Base-by-base conservation (phyloP, 2,329 filamentous ascomycete genomes). In the Cladophialophora exuberans region DNA sequence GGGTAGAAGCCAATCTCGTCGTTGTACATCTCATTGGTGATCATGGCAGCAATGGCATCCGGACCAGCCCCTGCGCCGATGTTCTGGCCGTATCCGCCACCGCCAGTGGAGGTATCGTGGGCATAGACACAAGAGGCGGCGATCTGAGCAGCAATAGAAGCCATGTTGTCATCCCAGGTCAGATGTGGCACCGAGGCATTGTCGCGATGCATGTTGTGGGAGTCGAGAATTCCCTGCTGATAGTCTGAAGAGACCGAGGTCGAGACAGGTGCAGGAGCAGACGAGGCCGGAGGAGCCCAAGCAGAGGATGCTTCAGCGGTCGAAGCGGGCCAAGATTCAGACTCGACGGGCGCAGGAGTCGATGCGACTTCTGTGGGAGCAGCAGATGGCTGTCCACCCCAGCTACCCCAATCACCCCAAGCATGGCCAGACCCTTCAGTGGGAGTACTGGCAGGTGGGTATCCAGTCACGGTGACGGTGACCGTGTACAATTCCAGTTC, bases 21-120 rank as follows among this genome's bases (percentile, higher is more conserved):
- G 71, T 94, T 90, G 82, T 97, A 97, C 90, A 94, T 97, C 75
- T 87, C 79, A 70, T 93, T 82, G 66, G 85, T 89, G 69, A 93
- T 85, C 63, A 87, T 84, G 61, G 81, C 78, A 50, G 84, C 83
- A 60, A 89, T 78, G 42, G 85, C 81, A 57, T 71, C 73, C n/a
- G 75, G 70, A 2, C 72, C 67, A 57, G 83, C 79, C 62, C 86
- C 79, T 57, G 86, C 85, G 67, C 89, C 93, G 56, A 97, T 86
- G 81, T 97, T 99, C 77, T 99, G 94, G 61, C 94, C 94, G 68
- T 94, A 95, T 39, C 81, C 79, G 52, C 83, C 84, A 46, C 76
- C 79, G 59, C 81, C 76, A n/a, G 78, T 85, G 77, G 82, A 90
- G 86, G 83, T 83, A 71, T 92, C 81, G 73, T 97, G 93, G 26